Evolutionary conservation across 2,329 filamentous ascomycete species (phyloP).

Genomic region (Paradendryphiella salina): DNA sequence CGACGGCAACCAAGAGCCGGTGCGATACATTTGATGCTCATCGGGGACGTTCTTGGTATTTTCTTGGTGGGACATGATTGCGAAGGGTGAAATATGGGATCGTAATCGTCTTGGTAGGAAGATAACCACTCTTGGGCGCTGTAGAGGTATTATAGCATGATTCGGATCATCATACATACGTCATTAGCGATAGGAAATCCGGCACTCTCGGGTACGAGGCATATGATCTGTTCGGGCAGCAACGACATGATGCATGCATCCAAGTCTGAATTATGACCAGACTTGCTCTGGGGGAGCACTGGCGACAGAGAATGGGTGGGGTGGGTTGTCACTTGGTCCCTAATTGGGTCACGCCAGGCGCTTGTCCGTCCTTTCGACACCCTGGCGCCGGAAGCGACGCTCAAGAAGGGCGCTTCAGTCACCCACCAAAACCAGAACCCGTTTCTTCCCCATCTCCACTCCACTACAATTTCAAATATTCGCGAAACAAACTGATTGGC

Average conservation of each 20-base stretch:
- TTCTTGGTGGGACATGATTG: constrained; percentile 17
- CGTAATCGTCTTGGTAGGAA: background rate
- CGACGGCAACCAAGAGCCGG: constrained; percentile 61
- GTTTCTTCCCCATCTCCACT: too few relatives aligned
- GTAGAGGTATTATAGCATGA: background rate
- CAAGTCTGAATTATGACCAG: background rate
- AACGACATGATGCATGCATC: background rate
- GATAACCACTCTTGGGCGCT: background rate
- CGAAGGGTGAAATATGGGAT: background rate
- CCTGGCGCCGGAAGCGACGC: too few relatives aligned
- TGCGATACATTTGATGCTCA: constrained; percentile 26
- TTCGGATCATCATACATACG: constrained; percentile 1
- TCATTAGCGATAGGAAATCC: background rate
- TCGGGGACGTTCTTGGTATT: constrained; percentile 19
- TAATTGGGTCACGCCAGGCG: too few relatives aligned
- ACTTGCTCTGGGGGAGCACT: background rate
- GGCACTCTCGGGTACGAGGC: background rate
- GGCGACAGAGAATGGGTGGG: background rate
- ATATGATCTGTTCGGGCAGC: background rate
- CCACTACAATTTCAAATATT: too few relatives aligned
- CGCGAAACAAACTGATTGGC: too few relatives aligned
- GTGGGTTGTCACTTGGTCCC: background rate
- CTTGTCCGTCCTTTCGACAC: too few relatives aligned
- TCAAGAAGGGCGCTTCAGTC: too few relatives aligned
- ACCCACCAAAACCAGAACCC: too few relatives aligned